Conservation (phyloP, 352 stramenopile species). For the Thalassiosira exigua region DNA sequence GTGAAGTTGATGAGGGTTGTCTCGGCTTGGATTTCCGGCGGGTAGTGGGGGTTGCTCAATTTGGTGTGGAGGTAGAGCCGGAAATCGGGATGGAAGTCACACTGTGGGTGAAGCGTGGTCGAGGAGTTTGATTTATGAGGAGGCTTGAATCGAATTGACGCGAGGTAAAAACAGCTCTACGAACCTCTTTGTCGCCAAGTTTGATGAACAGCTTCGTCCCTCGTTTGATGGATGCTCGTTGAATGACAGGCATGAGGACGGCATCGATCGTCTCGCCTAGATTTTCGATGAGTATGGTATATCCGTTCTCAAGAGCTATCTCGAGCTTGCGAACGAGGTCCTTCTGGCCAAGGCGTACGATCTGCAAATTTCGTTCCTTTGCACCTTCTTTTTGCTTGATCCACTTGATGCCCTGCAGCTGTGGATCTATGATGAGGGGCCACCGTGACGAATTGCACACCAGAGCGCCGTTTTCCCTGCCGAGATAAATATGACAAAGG, state of each 20-base stretch:
- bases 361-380: slow-evolving; percentile 88
- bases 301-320: slow-evolving; percentile 92
- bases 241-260: slow-evolving; percentile 94
- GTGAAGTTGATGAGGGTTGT: slow-evolving; percentile 97
- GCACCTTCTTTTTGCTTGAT: slow-evolving; percentile 89
- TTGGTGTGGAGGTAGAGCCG: slow-evolving; percentile 97
- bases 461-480: slow-evolving; percentile 95
- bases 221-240: slow-evolving; percentile 94
- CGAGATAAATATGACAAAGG: too few species aligned
- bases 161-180: too few species aligned
- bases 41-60: slow-evolving; percentile 97
- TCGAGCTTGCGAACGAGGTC: slow-evolving; percentile 95
- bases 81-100: slow-evolving; percentile 95
- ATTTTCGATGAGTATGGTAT: slow-evolving; percentile 96
- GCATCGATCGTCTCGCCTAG: slow-evolving; percentile 96
- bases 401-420: slow-evolving; percentile 98
- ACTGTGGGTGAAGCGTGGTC: too few species aligned
- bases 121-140: too few species aligned
- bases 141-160: too few species aligned
- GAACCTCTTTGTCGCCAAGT: slow-evolving; percentile 93
- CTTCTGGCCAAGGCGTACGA: slow-evolving; percentile 94
- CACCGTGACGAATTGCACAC: slow-evolving; percentile 96
- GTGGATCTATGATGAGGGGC: slow-evolving; percentile 96
- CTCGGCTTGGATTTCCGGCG: slow-evolving; percentile 94
- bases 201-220: slow-evolving; percentile 94